Percentiles rank a stretch among this genome's conserved stretches.
These are phyloP conservation scores for Ophiostoma himal-ulmi DNA, from an alignment of 2,329 filamentous ascomycete genomes.

Conservation along the genomic window DNA sequence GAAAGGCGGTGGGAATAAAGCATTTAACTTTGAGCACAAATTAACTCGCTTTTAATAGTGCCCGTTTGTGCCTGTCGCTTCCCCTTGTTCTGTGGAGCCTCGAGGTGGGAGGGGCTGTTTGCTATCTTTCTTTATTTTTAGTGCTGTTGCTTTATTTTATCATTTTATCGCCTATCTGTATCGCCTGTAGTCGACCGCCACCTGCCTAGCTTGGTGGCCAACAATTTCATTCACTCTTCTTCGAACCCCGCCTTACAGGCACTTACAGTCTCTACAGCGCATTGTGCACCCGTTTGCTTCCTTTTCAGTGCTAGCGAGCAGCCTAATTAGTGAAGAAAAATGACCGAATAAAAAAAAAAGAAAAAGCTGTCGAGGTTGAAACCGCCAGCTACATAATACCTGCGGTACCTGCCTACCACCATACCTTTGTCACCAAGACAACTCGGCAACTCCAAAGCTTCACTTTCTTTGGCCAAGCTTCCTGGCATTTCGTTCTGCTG, in stretches of 20 bases:
- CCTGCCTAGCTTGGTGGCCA: background rate
- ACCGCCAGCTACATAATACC: background rate
- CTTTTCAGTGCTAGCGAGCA: background rate
- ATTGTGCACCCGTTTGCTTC: background rate
- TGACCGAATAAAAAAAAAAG: background rate
- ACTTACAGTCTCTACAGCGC: background rate
- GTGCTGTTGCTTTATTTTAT: background rate
- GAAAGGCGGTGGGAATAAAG: background rate
- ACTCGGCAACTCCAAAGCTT: background rate
- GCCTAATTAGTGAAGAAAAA: background rate
- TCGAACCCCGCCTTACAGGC: background rate
- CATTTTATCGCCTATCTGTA: background rate
- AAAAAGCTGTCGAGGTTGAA: background rate
- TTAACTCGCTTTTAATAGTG: background rate
- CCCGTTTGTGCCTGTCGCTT: background rate
- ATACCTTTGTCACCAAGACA: slow-evolving; percentile 6
- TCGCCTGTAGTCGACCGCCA: background rate
- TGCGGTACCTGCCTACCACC: background rate
- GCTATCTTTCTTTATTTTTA: no score
- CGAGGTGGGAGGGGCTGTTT: background rate
- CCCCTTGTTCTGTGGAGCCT: background rate
- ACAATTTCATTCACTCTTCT: background rate
- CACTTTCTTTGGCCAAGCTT: background rate
- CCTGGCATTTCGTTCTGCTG: background rate
- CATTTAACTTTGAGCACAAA: background rate